Evolutionary conservation across 805 yeast genomes (phyloP), one percentile per base, ranked within the genome.

Genomic region (Wickerhamiella azyma): DNA sequence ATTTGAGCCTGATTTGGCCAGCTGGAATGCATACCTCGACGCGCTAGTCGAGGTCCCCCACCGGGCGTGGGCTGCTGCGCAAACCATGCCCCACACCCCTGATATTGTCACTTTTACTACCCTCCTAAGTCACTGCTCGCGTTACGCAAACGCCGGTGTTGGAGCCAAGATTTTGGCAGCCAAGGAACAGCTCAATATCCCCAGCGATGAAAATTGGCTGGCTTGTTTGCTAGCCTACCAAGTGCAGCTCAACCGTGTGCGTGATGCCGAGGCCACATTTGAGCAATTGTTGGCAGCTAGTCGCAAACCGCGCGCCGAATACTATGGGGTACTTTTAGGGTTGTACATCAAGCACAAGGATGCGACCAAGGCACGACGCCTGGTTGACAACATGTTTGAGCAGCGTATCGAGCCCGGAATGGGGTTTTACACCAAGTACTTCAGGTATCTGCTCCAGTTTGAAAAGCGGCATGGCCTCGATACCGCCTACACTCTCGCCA

Each of bases 221-320:
- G 39, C 52, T 17, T 53, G 58, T 13, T 49, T 66, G 42, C 59
- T 64, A 28, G 37, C 51, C 9, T 65, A 66, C 7, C 61, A 63
- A 40, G 57, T 63, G 4, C 55, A 53, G 32, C 48, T 63, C 26
- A 64, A 61, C 7, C 63, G 64, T 43, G 59, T 54, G 47, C 62
- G 58, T 39, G 35, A 47, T 16, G 73, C 72, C 1, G 67, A 67
- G 40, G 51, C 49, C 9, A 43, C 61, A 28, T 55, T 65, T 9
- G 53, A 48, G 24, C 58, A 61, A 37, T 55, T 47, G 53, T 42
- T 41, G 36, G n/a, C 21, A 10, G 8, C 32, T n/a, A 49, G 48
- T 16, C 18, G 52, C 10, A 18, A 26, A 8, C 48, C 49, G 9
- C 45, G 39, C 8, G 52, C 53, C 9, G 54, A 53, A 6, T 61